Conservation (phyloP, 78 protist species). For the Trichosphaerium sp. region DNA sequence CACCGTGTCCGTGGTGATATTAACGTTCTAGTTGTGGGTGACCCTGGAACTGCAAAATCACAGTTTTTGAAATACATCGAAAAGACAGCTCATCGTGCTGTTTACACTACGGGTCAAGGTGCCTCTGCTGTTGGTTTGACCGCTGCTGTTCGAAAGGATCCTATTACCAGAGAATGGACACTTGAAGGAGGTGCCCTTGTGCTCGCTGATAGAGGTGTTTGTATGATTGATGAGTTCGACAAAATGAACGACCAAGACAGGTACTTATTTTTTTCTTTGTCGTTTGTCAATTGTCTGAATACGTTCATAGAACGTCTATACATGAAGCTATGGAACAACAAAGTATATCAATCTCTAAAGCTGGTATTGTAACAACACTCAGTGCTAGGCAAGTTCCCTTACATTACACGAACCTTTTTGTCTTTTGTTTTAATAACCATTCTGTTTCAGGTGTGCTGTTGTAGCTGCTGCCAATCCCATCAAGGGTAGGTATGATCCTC, state of each 20-base stretch:
- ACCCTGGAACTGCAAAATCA: conserved; percentile 99
- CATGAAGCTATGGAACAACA: conserved; percentile 99
- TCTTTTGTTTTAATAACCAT: background rate
- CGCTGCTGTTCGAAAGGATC: conserved; percentile 94
- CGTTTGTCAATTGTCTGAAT: background rate
- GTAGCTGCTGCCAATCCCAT: conserved; percentile 99
- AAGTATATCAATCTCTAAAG: conserved; percentile 94
- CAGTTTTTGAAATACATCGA: conserved; percentile 89
- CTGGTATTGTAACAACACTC: conserved; percentile 97
- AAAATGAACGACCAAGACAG: conserved; percentile 94
- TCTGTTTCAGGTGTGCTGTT: conserved; percentile 87
- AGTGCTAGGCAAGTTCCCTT: conserved; percentile 8
- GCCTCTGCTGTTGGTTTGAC: conserved; percentile 99
- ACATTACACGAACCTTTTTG: background rate
- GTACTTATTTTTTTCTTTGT: conserved; percentile 1
- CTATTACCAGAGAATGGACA: conserved; percentile 95
- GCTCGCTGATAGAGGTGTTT: conserved; percentile 96
- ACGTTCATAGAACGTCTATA: conserved; percentile 84
- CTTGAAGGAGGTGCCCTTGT: conserved; percentile 99
- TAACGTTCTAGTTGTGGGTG: conserved; percentile 97
- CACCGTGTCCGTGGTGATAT: conserved; percentile 97
- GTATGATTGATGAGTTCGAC: conserved; percentile 99
- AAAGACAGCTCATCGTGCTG: conserved; percentile 93
- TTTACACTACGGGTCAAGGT: conserved; percentile 96
- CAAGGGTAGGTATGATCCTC: conserved; percentile 79